These are phyloP conservation scores for Aspergillus brunneoviolaceus DNA, from an alignment of 2,329 filamentous ascomycete genomes.

Conservation along the genomic window DNA sequence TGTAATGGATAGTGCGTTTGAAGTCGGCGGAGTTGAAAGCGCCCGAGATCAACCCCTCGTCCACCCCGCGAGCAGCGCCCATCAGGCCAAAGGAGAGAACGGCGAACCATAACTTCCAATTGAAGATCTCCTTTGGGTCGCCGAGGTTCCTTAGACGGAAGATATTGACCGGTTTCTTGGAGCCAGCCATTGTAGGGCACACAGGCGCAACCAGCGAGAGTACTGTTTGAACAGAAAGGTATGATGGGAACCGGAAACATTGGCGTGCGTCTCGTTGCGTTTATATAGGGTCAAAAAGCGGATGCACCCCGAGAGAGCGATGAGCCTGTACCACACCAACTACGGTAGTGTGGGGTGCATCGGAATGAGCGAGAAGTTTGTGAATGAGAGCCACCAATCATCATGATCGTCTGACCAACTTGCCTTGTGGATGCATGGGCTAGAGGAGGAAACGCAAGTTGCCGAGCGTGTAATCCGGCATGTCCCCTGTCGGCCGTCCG, in stretches of 20 bases:
- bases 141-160: constrained; percentile 64
- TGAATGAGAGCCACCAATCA: not conserved
- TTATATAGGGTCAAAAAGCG: not conserved
- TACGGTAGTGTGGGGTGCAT: not conserved
- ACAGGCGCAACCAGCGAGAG: not conserved
- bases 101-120: constrained; percentile 77
- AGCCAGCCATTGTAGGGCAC: not conserved
- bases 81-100: constrained; percentile 72
- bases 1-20: constrained; percentile 58
- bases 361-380: not conserved
- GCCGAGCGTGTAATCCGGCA: not conserved
- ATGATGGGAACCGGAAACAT: not conserved
- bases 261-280: not conserved
- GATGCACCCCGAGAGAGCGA: not conserved
- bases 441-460: not conserved
- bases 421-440: not conserved
- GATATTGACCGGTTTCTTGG: constrained; percentile 44
- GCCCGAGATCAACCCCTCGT: constrained; percentile 75
- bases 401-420: not conserved
- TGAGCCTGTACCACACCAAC: not conserved
- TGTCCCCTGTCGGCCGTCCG: not conserved
- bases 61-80: constrained; percentile 74
- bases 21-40: constrained; percentile 69
- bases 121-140: constrained; percentile 69
- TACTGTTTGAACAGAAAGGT: not conserved